Base-by-base conservation (phyloP, 257 asterid species). In the Fraxinus excelsior region DNA sequence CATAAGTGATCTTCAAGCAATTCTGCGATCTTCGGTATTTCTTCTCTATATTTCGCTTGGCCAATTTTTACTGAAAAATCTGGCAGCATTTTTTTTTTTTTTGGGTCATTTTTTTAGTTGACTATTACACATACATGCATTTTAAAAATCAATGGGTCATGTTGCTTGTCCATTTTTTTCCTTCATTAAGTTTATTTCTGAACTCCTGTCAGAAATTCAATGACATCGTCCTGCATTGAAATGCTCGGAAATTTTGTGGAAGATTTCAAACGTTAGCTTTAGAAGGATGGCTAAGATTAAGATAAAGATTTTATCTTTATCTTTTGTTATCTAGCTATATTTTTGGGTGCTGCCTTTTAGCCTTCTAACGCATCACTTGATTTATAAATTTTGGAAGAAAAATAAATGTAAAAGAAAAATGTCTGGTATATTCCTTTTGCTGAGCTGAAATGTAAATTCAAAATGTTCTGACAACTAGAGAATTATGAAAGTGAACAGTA, bases 1-100 rank as follows among this genome's bases (percentile, higher is more conserved):
- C 89, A 84, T 91, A 9, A 87, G 88, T 75, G 99, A 95, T 88
- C 93, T 91, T 83, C 97, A 94, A 79, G 86, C 94, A 32, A 82
- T 90, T 49, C 90, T 91, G 70, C 88, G 84, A 68, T 85, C 97
- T 66, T 85, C 96, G 71, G 99, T 94, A 94, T 85, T 44, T 29
- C 72, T 12, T 64, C 76, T 76, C 78, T 56, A 67, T 6, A 25
- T 35, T 73, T 44, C 19, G 1, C 25, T 46, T 21, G 23, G 19
- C 28, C 31, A 42, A 18, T 19, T 77, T 81, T 56, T 34, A 31
- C 29, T 66, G 67, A 18, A 44, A 71, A 29, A 73, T 29, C 70
- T 62, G 11, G 66, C 46, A 21, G 42, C 70, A 66, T 71, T 29
- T 38, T 44, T 26, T 23, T 35, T 38, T 14, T 46, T 53, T 18